A percentile compares a stretch with the other conserved stretches of the same genome.
These are phyloP conservation scores for Tricholoma matsutake DNA, from an alignment of 768 basidiomycete genomes.

Conservation along the genomic window DNA sequence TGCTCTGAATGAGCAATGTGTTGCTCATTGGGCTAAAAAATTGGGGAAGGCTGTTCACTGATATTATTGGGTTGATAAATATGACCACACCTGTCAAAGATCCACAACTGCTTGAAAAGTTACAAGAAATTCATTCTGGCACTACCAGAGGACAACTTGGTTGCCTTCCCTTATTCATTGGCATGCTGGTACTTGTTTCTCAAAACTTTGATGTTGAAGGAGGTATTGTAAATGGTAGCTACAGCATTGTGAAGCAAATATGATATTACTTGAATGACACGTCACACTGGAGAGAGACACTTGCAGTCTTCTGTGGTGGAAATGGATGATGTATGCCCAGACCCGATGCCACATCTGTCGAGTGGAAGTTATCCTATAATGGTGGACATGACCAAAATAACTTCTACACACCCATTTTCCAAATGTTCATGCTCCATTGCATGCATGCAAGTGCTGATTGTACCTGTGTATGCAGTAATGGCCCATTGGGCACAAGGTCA, in stretches of 20 bases:
- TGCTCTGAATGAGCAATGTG: conserved; percentile 4
- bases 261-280: background rate
- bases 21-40: background rate
- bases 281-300: background rate
- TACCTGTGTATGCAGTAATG: background rate
- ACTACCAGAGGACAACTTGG: background rate
- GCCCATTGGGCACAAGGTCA: background rate
- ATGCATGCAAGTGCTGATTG: background rate
- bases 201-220: background rate
- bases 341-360: background rate
- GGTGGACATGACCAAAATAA: background rate
- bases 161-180: background rate
- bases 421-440: background rate
- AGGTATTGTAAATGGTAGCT: background rate
- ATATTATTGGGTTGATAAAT: conserved; percentile 10
- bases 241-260: background rate
- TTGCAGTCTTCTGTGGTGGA: background rate
- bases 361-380: background rate
- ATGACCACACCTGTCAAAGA: background rate
- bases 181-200: background rate
- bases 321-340: background rate
- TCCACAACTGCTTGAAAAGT: too few species aligned
- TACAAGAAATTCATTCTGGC: background rate
- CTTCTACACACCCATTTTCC: background rate
- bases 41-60: background rate